phyloP scores from a whole-genome alignment of 306 rosid genomes.

The Trifolium pratense region DNA sequence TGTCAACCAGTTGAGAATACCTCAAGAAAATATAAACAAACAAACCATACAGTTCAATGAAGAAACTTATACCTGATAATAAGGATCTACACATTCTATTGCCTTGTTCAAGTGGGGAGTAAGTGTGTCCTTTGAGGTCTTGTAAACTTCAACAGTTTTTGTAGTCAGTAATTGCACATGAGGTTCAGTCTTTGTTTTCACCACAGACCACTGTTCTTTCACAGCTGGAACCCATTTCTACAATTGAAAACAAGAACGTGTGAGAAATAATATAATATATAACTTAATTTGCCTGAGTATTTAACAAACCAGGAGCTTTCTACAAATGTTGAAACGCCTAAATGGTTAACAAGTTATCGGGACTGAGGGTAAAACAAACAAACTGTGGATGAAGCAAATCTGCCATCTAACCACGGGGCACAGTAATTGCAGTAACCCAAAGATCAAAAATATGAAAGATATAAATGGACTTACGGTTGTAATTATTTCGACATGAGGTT shows the following conservation, averaged over 20 bases:
- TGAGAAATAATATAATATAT: constrained; percentile 10
- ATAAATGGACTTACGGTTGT: constrained; percentile 69
- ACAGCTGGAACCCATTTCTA: constrained; percentile 81
- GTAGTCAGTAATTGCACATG: constrained; percentile 57
- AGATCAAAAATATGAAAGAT: constrained; percentile 35
- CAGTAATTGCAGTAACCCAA: constrained; percentile 16
- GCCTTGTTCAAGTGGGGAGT: constrained; percentile 71
- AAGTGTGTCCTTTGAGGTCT: constrained; percentile 65
- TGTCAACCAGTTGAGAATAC: constrained; percentile 48
- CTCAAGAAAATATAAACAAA: constrained; percentile 36
- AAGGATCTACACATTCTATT: constrained; percentile 75
- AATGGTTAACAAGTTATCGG: constrained; percentile 31
- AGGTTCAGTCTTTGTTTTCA: constrained; percentile 72
- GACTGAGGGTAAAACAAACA: constrained; percentile 24
- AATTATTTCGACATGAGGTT: constrained; percentile 76
- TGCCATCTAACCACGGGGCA: constrained; percentile 26
- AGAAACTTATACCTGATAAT: constrained; percentile 67
- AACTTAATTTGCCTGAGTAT: constrained; percentile 10
- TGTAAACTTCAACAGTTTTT: constrained; percentile 66
- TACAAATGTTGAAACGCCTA: constrained; percentile 30
- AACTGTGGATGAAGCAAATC: constrained; percentile 19
- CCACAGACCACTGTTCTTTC: constrained; percentile 67
- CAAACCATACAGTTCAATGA: constrained; percentile 28
- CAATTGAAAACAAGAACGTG: constrained; percentile 42
- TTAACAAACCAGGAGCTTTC: constrained; percentile 35